A percentile compares a stretch with the other conserved stretches of the same genome.
Conservation (phyloP, 192 early-diverging fungal genomes). For the Linnemannia schmuckeri region DNA sequence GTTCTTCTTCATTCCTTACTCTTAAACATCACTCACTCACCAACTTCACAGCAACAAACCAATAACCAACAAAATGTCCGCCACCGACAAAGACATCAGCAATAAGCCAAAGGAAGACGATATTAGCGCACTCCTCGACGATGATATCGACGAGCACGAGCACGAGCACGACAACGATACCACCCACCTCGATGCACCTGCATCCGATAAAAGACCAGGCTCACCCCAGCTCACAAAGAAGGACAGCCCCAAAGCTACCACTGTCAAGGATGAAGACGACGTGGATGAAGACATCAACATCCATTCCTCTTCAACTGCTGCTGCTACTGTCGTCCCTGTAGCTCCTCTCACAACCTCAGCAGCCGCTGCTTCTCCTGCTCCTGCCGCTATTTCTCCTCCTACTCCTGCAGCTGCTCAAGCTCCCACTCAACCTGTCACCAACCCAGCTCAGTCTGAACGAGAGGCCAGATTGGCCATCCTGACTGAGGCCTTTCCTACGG, state of each 20-base stretch:
- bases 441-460: constrained; percentile 31
- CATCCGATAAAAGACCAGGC: constrained; percentile 17
- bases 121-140: constrained; percentile 28
- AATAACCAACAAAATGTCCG: constrained; percentile 23
- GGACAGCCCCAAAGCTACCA: not conserved
- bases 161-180: not conserved
- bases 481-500: constrained; percentile 66
- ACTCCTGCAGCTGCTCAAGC: not conserved
- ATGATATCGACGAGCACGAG: constrained; percentile 10
- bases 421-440: not conserved
- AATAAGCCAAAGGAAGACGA: constrained; percentile 10
- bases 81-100: constrained; percentile 19
- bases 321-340: not conserved
- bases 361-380: not conserved
- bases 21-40: not conserved
- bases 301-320: constrained; percentile 9
- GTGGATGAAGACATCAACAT: constrained; percentile 31
- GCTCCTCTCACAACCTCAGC: not conserved
- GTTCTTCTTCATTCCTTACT: not conserved
- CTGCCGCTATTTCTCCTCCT: too few relatives aligned
- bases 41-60: not conserved
- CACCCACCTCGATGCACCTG: not conserved
- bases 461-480: constrained; percentile 55
- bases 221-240: constrained; percentile 25
- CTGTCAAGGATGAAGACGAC: constrained; percentile 6